Base-by-base conservation (phyloP, 1,139 yeast species). In the Geotrichum aggregatum region DNA sequence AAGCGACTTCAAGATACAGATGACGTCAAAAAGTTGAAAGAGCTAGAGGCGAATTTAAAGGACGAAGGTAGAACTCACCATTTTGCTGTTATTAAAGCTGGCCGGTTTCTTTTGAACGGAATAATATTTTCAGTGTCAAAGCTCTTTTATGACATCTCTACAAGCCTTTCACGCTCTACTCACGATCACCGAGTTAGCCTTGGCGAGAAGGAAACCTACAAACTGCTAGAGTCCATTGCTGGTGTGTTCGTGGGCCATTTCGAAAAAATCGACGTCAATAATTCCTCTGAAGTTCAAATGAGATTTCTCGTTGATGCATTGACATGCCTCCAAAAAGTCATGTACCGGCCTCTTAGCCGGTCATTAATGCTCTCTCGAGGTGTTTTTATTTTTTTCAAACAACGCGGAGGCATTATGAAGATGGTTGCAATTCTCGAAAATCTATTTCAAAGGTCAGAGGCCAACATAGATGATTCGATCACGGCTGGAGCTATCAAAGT, bases 371-470 rank as follows among this genome's bases (percentile, higher is more conserved):
- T 52, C 30, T 59, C 59, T 41, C 50, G 58, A 40, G 67, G 62
- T 1, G 65, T 64, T 2, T 63, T 66, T 47, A 62, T 66, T 31
- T 60, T 63, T 50, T 68, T 68, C 55, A 64, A 66, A 52, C 68
- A 67, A 46, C 55, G 48, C 16, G 63, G 67, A 21, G 72, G 72
- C 1, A 54, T 68, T 26, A 56, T 60, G 35, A 47, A 52, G 14
- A 24, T 66, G 38, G 55, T 63, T 35, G 55, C 56, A 16, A 56
- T 66, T n/a, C 55, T 69, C 16, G 55, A 56, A 22, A 34, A 48
- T 13, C 52, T 67, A n/a, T 66, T 54, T 40, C 38, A 41, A 10
- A 39, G 49, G 7, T 45, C 52, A 10, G 47, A 43, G 10, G 35
- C 52, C 7, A 47, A 35, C 21, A 47, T 49, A 19, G 47, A 42